These are phyloP conservation scores for Cercophora sp. DNA, from an alignment of 495 filamentous ascomycete genomes.

Conservation along the genomic window DNA sequence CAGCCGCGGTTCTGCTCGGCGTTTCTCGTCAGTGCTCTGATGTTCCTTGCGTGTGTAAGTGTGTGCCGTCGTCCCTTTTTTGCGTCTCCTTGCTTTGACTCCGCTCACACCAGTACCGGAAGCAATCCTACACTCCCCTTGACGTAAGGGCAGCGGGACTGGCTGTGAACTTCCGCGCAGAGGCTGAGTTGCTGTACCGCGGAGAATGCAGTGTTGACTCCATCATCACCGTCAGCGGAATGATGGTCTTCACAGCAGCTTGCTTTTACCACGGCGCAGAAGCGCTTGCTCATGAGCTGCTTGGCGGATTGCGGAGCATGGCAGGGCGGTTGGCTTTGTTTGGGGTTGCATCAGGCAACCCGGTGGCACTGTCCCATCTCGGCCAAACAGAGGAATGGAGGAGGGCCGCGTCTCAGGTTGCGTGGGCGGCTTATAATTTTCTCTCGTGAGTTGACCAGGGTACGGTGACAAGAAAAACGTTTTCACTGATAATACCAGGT, in stretches of 20 bases:
- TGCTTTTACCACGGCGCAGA: not conserved
- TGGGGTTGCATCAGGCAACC: too few species aligned
- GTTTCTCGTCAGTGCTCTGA: not conserved
- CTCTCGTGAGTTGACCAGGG: not conserved
- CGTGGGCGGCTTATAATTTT: not conserved
- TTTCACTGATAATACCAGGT: too few species aligned
- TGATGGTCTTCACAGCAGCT: not conserved
- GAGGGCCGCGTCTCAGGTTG: too few species aligned
- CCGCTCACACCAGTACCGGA: not conserved
- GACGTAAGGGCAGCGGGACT: not conserved
- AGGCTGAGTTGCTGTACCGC: not conserved
- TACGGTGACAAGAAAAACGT: too few species aligned
- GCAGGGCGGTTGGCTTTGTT: too few species aligned
- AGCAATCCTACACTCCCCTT: not conserved
- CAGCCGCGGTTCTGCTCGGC: not conserved
- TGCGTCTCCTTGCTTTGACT: not conserved
- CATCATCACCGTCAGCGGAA: not conserved
- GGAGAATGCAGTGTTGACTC: not conserved
- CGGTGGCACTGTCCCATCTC: too few species aligned
- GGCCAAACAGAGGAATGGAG: too few species aligned
- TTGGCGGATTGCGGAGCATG: too few species aligned
- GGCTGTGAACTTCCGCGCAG: not conserved
- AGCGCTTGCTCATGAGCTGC: not conserved
- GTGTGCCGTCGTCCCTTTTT: too few species aligned
- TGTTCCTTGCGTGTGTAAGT: not conserved